These are phyloP conservation scores for Colletotrichum godetiae DNA, from an alignment of 2,329 filamentous ascomycete genomes.

Conservation along the genomic window DNA sequence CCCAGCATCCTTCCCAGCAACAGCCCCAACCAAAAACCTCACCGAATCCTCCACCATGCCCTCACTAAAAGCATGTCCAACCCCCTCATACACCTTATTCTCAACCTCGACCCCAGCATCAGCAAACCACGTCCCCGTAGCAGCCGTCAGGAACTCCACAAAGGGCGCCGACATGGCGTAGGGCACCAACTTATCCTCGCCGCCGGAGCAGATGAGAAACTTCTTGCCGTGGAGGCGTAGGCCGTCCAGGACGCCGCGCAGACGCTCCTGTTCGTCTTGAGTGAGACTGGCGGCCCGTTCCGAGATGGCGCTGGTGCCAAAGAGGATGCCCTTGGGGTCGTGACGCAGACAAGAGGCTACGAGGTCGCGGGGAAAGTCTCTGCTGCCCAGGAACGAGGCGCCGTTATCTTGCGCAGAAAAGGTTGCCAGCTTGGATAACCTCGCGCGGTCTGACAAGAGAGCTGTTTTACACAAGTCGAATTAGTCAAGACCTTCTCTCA, in stretches of 20 bases:
- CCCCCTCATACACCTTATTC: slow-evolving; percentile 74
- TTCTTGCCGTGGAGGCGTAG: slow-evolving; percentile 68
- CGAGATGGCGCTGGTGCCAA: slow-evolving; percentile 59
- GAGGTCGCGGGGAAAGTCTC: slow-evolving; percentile 79
- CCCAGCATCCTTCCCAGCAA: slow-evolving; percentile 46
- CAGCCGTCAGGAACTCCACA: slow-evolving; percentile 69
- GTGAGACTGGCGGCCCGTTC: slow-evolving; percentile 40
- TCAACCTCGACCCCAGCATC: slow-evolving; percentile 68
- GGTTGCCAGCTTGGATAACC: slow-evolving; percentile 72
- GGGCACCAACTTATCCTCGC: slow-evolving; percentile 78
- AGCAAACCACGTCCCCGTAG: slow-evolving; percentile 62
- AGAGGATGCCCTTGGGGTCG: slow-evolving; percentile 82
- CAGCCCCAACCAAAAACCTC: slow-evolving; percentile 67
- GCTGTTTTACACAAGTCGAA: slow-evolving; percentile 44
- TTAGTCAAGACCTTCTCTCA: background rate
- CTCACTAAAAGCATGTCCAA: slow-evolving; percentile 76
- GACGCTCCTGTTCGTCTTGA: slow-evolving; percentile 52
- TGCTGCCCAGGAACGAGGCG: slow-evolving; percentile 77
- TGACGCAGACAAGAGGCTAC: slow-evolving; percentile 70
- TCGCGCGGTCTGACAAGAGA: slow-evolving; percentile 83
- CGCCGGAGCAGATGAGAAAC: slow-evolving; percentile 74
- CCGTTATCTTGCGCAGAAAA: slow-evolving; percentile 69
- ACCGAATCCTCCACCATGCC: slow-evolving; percentile 76
- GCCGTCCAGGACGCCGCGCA: slow-evolving; percentile 58
- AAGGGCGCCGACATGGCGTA: slow-evolving; percentile 71